These are phyloP conservation scores for Lactifluus rugatus DNA, from an alignment of 768 basidiomycete genomes.

Conservation along the genomic window DNA sequence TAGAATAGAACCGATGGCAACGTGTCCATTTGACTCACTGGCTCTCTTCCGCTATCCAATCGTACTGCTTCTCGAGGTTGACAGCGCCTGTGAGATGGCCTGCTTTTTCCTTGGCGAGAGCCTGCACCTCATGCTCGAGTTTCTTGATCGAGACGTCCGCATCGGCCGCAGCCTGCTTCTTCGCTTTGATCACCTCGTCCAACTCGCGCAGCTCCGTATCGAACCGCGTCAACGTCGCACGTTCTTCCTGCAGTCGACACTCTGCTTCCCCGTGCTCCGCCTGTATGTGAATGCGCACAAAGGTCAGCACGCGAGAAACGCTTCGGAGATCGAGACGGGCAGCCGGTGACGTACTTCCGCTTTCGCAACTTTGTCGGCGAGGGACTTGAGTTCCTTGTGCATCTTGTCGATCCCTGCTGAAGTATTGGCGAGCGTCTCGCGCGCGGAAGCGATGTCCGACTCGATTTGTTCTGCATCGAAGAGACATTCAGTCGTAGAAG, in stretches of 20 bases:
- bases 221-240: slow-evolving; percentile 78
- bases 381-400: slow-evolving; percentile 11
- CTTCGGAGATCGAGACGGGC: background rate
- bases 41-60: slow-evolving; percentile 86
- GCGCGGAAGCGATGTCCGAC: slow-evolving; percentile 43
- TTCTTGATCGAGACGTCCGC: slow-evolving; percentile 56
- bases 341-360: background rate
- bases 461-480: slow-evolving; percentile 62
- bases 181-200: slow-evolving; percentile 70
- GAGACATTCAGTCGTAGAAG: background rate
- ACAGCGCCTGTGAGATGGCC: slow-evolving; percentile 41
- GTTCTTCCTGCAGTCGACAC: slow-evolving; percentile 68
- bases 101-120: slow-evolving; percentile 55
- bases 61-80: slow-evolving; percentile 69
- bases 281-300: slow-evolving; percentile 29
- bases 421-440: background rate
- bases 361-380: slow-evolving; percentile 3
- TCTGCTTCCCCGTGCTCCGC: slow-evolving; percentile 55
- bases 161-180: slow-evolving; percentile 61
- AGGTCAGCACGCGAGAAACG: too few species aligned
- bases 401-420: slow-evolving; percentile 7
- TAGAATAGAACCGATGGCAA: background rate
- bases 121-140: slow-evolving; percentile 59
- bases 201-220: slow-evolving; percentile 82
- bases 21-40: slow-evolving; percentile 43